Conservation (phyloP, 306 rosid species). For the Cucurbita pepo region DNA sequence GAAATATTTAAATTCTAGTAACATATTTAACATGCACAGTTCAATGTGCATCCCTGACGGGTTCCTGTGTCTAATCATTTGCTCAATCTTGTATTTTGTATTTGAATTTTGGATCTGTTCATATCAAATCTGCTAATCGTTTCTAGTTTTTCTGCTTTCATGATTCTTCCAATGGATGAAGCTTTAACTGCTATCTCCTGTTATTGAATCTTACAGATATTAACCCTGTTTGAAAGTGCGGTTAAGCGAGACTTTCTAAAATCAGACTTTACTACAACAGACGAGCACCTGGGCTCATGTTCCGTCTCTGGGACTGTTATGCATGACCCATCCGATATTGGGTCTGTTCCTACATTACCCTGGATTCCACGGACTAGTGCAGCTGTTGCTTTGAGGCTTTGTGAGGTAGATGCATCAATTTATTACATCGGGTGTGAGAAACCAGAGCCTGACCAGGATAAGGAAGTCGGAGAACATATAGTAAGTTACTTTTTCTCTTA, state of each 20-base stretch:
- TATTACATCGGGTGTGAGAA: slow-evolving; percentile 34
- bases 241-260: slow-evolving; percentile 56
- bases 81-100: background rate
- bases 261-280: slow-evolving; percentile 51
- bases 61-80: background rate
- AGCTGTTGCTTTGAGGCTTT: slow-evolving; percentile 74
- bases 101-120: background rate
- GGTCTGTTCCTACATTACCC: slow-evolving; percentile 54
- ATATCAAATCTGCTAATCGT: background rate
- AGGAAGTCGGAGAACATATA: slow-evolving; percentile 26
- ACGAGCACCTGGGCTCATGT: slow-evolving; percentile 46
- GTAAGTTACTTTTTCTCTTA: slow-evolving; percentile 27
- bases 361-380: slow-evolving; percentile 86
- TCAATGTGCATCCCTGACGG: background rate
- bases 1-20: background rate
- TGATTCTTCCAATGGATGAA: background rate
- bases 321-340: slow-evolving; percentile 24
- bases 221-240: slow-evolving; percentile 57
- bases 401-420: slow-evolving; percentile 67
- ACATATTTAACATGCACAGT: background rate
- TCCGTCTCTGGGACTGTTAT: slow-evolving; percentile 20
- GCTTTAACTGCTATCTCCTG: background rate
- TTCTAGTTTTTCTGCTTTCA: background rate
- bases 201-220: slow-evolving; percentile 28
- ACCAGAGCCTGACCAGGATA: slow-evolving; percentile 36